phyloP scores from a whole-genome alignment of 306 rosid species.

The Hippophae gyantsensis region DNA sequence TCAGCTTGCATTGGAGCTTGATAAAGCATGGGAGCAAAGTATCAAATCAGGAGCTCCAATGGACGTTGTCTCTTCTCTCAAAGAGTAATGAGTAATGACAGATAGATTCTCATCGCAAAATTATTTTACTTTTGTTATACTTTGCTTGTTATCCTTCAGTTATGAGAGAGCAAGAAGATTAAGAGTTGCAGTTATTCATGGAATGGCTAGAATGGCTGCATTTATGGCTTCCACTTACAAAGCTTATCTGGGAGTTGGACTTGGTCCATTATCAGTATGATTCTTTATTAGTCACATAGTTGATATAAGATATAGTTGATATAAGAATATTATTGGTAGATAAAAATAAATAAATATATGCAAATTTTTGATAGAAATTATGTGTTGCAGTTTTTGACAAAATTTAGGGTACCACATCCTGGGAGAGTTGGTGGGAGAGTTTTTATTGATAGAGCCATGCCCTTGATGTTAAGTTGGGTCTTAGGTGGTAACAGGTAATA shows the following conservation, averaged over 20 bases:
- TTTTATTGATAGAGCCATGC: slow-evolving; percentile 67
- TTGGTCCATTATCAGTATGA: slow-evolving; percentile 82
- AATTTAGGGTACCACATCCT: slow-evolving; percentile 88
- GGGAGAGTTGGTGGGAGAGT: slow-evolving; percentile 86
- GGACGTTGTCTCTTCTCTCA: slow-evolving; percentile 55
- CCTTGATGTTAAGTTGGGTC: slow-evolving; percentile 91
- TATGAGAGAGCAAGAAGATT: slow-evolving; percentile 68
- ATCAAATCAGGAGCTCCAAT: slow-evolving; percentile 45
- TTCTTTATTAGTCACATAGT: neutral
- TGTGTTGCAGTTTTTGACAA: slow-evolving; percentile 67
- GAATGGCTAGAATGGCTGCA: slow-evolving; percentile 99
- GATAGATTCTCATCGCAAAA: neutral
- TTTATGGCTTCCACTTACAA: slow-evolving; percentile 88
- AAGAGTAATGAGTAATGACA: slow-evolving; percentile 29
- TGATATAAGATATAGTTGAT: neutral
- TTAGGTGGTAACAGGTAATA: slow-evolving; percentile 89
- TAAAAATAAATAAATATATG: slow-evolving; percentile 8
- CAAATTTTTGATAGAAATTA: neutral
- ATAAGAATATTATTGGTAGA: neutral
- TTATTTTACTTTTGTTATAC: neutral
- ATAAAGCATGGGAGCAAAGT: slow-evolving; percentile 56
- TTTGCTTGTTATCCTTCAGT: slow-evolving; percentile 24
- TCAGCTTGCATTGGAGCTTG: slow-evolving; percentile 81
- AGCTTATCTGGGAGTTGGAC: slow-evolving; percentile 88
- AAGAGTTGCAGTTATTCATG: slow-evolving; percentile 74